phyloP scores from a whole-genome alignment of 2,329 filamentous ascomycete species.

The Fusarium decemcellulare region DNA sequence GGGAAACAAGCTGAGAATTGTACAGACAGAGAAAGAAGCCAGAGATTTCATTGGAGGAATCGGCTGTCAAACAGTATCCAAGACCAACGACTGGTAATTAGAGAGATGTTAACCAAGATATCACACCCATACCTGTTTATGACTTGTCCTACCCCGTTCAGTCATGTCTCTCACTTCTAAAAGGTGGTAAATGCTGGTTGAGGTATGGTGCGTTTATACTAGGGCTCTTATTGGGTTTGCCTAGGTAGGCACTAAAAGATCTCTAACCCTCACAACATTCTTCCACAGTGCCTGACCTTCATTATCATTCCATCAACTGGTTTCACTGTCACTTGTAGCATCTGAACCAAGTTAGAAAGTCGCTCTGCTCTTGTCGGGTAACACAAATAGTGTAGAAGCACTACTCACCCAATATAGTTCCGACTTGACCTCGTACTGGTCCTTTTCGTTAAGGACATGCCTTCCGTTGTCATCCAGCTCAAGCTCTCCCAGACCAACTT shows the following conservation, averaged over 20 bases:
- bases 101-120: not conserved
- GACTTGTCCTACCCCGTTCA: too few species aligned
- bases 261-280: too few species aligned
- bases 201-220: too few species aligned
- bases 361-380: not conserved
- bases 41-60: constrained; percentile 47
- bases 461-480: constrained; percentile 2
- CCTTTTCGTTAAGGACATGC: not conserved
- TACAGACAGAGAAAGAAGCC: constrained; percentile 46
- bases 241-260: too few species aligned
- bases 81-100: constrained; percentile 41
- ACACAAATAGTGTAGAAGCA: not conserved
- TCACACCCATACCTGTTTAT: too few species aligned
- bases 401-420: not conserved
- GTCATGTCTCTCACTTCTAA: too few species aligned
- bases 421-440: not conserved
- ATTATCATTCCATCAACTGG: constrained; percentile 5
- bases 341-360: not conserved
- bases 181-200: too few species aligned
- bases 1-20: constrained; percentile 34
- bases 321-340: not conserved
- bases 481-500: constrained; percentile 6
- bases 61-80: constrained; percentile 47
- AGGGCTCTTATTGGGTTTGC: too few species aligned
- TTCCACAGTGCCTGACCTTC: not conserved